Conservation (phyloP, 768 basidiomycete genomes). For the Nidularia pulvinata region DNA sequence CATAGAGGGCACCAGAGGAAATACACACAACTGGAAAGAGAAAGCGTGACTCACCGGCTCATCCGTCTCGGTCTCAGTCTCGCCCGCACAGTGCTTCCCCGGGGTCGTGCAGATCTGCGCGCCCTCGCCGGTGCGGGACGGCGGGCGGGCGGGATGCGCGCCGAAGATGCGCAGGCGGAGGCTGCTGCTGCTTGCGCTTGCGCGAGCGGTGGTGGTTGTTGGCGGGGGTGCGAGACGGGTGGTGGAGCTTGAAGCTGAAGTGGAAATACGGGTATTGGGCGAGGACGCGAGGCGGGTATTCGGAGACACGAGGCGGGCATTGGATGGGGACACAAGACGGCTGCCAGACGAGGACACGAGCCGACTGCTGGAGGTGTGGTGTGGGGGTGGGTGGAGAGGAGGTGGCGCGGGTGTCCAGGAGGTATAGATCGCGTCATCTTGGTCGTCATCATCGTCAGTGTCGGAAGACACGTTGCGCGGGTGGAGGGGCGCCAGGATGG, state of each 20-base stretch:
- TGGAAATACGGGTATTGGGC: background rate
- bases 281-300: too few species aligned
- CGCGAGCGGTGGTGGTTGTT: background rate
- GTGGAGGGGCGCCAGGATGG: background rate
- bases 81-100: constrained; percentile 61
- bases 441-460: background rate
- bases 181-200: constrained; percentile 10
- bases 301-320: too few species aligned
- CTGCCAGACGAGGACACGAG: too few species aligned
- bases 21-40: background rate
- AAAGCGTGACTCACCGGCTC: constrained; percentile 56
- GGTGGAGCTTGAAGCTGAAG: background rate
- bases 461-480: background rate
- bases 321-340: too few species aligned
- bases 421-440: background rate
- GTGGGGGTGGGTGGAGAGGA: background rate
- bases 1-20: background rate
- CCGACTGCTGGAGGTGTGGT: too few species aligned
- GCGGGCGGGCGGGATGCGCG: constrained; percentile 7
- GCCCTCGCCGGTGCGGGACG: constrained; percentile 25
- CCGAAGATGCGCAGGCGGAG: constrained; percentile 30
- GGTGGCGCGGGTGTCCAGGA: background rate
- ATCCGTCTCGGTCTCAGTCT: constrained; percentile 80
- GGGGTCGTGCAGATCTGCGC: constrained; percentile 66
- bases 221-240: background rate